Base-by-base conservation (phyloP, 73 alveolate genomes). In the Paramecium tetraurelia region DNA sequence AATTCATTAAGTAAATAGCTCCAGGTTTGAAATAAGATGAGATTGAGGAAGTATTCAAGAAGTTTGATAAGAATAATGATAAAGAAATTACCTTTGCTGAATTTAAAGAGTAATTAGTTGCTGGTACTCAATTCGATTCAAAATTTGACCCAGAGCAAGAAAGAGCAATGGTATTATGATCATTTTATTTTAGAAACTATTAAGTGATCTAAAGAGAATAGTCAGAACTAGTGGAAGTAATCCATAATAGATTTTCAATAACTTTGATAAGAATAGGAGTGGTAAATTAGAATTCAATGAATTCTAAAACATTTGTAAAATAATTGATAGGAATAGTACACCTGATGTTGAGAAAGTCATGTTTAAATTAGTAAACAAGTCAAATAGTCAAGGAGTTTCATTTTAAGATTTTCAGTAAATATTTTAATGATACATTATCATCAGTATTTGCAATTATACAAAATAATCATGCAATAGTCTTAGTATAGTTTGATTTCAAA, bases 251-350 rank as follows among this genome's bases (percentile, higher is more conserved):
- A 75, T 75, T 38, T 71, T 75, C 4, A 75, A 41, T 16, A 75
- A 75, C 21, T 75, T 75, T 75, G 68, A 75, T 75, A 38, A 35
- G 10, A 41, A 75, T 75, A 71, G 86, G 0, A 71, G 86, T 71
- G 58, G 58, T 10, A 71, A 71, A 36, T 36, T 71, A 33, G 86
- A 71, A 36, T 29, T 71, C 7, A 36, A 71, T 29, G 86, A 71
- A 71, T 71, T 71, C 58, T 33, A 71, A 33, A 71, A 71, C 31
- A 75, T 75, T 35, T 35, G 58, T 41, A 38, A 75, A 75, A 29
- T 33, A 11, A 41, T 75, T 75, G 87, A 75, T 75, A 75, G 46
- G n/a, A 33, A 14, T 9, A 38, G 38, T 7, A 36, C 69, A 16
- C 31, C 3, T 38, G 57, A 36, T 4, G 20, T 63, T 22, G 84